phyloP scores from a whole-genome alignment of 2,329 filamentous ascomycete genomes.

The Stemphylium beticola region DNA sequence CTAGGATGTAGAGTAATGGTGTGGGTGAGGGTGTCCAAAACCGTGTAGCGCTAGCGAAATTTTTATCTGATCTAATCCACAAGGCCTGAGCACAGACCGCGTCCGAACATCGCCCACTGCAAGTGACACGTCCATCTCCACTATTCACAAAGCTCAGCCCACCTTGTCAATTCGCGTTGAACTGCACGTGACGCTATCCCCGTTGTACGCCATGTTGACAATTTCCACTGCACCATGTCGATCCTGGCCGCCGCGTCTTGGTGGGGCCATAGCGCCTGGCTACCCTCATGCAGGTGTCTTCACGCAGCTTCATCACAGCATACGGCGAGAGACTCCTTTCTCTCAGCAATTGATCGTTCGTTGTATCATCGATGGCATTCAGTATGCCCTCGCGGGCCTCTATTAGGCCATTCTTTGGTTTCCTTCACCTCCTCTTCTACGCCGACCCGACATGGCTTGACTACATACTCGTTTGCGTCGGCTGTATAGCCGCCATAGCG shows the following conservation, averaged over 20 bases:
- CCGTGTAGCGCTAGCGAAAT: slow-evolving; percentile 21
- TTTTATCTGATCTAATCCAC: slow-evolving; percentile 41
- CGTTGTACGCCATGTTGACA: slow-evolving; percentile 16
- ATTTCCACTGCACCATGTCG: slow-evolving; percentile 27
- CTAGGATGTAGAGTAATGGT: slow-evolving; percentile 35
- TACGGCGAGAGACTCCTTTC: slow-evolving; percentile 18
- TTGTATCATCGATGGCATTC: slow-evolving; percentile 33
- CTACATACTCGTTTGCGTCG: slow-evolving; percentile 45
- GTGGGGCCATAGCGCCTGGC: slow-evolving; percentile 26
- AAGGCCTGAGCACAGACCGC: slow-evolving; percentile 5
- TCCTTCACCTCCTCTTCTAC: slow-evolving; percentile 44
- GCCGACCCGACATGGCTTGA: slow-evolving; percentile 48
- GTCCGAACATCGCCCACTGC: slow-evolving; percentile 8
- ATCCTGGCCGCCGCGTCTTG: slow-evolving; percentile 31
- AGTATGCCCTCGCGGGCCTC: slow-evolving; percentile 35
- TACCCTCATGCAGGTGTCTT: slow-evolving; percentile 21
- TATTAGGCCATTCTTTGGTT: slow-evolving; percentile 41
- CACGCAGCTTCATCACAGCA: slow-evolving; percentile 29
- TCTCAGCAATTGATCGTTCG: slow-evolving; percentile 16
- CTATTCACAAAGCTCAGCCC: slow-evolving; percentile 13
- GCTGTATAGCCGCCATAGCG: slow-evolving; percentile 57
- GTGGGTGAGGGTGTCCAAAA: slow-evolving; percentile 4
- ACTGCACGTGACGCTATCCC: slow-evolving; percentile 26
- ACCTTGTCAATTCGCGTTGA: slow-evolving; percentile 18
- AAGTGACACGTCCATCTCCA: slow-evolving; percentile 20